Conservation (phyloP, 2,329 filamentous ascomycete species). For the Dothistroma septosporum region DNA sequence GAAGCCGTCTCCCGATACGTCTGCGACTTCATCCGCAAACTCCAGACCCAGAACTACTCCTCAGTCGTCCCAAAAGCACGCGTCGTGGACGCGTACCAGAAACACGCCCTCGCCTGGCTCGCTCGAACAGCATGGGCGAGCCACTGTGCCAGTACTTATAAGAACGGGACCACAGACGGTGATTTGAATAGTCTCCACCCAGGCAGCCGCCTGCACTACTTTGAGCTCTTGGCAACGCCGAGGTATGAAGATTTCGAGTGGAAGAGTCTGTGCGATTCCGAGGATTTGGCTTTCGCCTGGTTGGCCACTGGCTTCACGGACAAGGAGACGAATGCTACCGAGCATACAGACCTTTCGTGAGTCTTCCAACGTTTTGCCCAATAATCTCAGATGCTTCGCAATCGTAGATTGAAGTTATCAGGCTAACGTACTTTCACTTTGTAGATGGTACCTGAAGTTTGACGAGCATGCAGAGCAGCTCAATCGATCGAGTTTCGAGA, state of each 20-base stretch:
- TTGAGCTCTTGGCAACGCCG: neutral
- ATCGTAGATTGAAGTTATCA: too few species aligned
- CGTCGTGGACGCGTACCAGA: slow-evolving; percentile 34
- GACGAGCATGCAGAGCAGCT: neutral
- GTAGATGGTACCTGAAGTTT: neutral
- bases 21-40: slow-evolving; percentile 3
- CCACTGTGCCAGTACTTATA: slow-evolving; percentile 5
- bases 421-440: too few species aligned
- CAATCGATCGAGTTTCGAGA: neutral
- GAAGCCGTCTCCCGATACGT: slow-evolving; percentile 3
- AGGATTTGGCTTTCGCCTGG: neutral
- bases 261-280: neutral
- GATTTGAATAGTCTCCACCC: neutral
- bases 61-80: slow-evolving; percentile 2
- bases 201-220: neutral
- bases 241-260: neutral
- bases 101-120: neutral
- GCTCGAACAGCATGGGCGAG: slow-evolving; percentile 26
- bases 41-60: neutral
- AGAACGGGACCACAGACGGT: slow-evolving; percentile 1
- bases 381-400: neutral
- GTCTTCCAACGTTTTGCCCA: neutral
- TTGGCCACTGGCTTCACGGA: neutral
- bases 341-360: neutral
- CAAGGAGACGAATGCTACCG: neutral